phyloP scores from a whole-genome alignment of 2,329 filamentous ascomycete species.

The Aspergillus eucalypticola region DNA sequence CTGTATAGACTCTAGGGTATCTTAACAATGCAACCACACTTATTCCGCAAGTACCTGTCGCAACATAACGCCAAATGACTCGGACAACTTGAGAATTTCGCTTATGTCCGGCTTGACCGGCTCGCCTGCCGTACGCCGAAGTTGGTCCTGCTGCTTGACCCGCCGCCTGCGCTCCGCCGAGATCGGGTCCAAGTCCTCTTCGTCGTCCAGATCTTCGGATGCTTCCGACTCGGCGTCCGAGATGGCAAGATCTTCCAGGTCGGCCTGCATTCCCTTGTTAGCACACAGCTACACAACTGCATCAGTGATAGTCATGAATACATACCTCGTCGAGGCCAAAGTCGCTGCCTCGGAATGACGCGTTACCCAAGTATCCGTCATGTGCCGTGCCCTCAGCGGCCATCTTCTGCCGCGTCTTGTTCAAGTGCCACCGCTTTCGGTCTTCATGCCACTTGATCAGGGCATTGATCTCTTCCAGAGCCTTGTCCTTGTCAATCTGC shows the following conservation, averaged over 20 bases:
- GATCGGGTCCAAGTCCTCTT: slow-evolving; percentile 84
- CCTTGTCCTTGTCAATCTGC: slow-evolving; percentile 68
- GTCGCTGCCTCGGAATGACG: slow-evolving; percentile 72
- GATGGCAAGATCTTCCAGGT: slow-evolving; percentile 82
- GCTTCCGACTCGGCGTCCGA: slow-evolving; percentile 70
- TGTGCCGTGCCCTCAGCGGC: slow-evolving; percentile 69
- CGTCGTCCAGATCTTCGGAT: slow-evolving; percentile 65
- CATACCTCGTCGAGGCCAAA: slow-evolving; percentile 81
- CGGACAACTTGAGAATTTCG: slow-evolving; percentile 77
- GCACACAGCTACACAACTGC: not conserved
- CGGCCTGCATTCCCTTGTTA: slow-evolving; percentile 50
- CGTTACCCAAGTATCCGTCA: slow-evolving; percentile 55
- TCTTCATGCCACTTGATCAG: slow-evolving; percentile 93
- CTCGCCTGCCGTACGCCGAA: slow-evolving; percentile 79
- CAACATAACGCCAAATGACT: slow-evolving; percentile 79
- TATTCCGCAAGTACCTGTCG: slow-evolving; percentile 77
- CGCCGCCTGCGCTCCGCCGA: slow-evolving; percentile 78
- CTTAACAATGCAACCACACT: slow-evolving; percentile 9
- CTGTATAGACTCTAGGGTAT: slow-evolving; percentile 20
- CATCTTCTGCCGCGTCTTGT: slow-evolving; percentile 99
- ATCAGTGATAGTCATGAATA: slow-evolving; percentile 5
- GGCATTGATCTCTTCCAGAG: slow-evolving; percentile 76
- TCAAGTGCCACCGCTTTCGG: slow-evolving; percentile 95
- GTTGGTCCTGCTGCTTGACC: slow-evolving; percentile 73
- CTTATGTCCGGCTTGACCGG: slow-evolving; percentile 75